phyloP scores from a whole-genome alignment of 129 eudicot species.

The Flaveria bidentis region DNA sequence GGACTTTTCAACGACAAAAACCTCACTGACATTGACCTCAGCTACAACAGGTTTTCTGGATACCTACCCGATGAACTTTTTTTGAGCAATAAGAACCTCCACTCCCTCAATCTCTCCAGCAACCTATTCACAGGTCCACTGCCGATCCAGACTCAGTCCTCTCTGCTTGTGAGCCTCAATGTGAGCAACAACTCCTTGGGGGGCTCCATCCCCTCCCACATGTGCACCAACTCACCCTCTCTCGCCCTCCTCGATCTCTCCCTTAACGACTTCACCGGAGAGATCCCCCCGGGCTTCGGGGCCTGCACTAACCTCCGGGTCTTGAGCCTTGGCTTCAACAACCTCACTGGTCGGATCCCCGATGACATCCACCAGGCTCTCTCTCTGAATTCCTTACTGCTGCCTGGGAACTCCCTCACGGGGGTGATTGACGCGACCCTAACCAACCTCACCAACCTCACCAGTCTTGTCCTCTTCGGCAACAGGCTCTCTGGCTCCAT shows the following conservation, averaged over 20 bases:
- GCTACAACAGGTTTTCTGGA: slow-evolving; percentile 49
- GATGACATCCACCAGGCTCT: background rate
- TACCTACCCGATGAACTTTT: background rate
- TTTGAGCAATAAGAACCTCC: background rate
- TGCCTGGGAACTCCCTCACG: background rate
- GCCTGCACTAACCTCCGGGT: background rate
- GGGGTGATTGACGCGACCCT: background rate
- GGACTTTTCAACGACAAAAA: background rate
- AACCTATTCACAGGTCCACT: slow-evolving; percentile 44
- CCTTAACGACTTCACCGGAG: background rate
- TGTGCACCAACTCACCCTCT: background rate
- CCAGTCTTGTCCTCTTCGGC: background rate
- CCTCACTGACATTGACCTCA: slow-evolving; percentile 41
- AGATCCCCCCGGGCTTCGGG: background rate
- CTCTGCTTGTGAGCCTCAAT: background rate
- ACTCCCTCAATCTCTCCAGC: slow-evolving; percentile 51
- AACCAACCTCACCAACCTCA: background rate
- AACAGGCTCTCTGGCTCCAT: background rate
- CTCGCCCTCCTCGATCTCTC: background rate
- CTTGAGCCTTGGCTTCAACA: background rate
- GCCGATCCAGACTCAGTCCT: background rate
- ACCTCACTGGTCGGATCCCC: background rate
- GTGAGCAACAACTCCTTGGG: background rate
- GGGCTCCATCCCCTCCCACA: background rate
- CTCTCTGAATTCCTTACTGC: background rate